phyloP scores from a whole-genome alignment of 2,329 filamentous ascomycete species.

The Rhytidhysteron rufulum region DNA sequence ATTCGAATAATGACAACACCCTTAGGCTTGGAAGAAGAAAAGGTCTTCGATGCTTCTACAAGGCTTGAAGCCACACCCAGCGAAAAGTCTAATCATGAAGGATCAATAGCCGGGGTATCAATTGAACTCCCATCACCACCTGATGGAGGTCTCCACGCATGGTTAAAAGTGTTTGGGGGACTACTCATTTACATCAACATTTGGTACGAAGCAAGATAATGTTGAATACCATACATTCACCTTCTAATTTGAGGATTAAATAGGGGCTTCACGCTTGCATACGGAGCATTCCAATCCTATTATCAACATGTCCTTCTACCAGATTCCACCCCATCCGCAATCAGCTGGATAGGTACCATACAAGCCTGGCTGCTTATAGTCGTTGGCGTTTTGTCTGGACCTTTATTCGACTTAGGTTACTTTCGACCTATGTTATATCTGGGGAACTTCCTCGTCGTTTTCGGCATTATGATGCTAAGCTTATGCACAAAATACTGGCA shows the following conservation, averaged over 20 bases:
- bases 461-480: conserved; percentile 61
- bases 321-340: conserved; percentile 30
- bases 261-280: conserved; percentile 41
- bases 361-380: conserved; percentile 48
- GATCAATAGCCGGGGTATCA: neutral
- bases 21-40: conserved; percentile 14
- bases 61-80: neutral
- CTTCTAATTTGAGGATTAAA: conserved; percentile 5
- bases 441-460: conserved; percentile 53
- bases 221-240: neutral
- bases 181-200: conserved; percentile 39
- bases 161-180: conserved; percentile 36
- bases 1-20: conserved; percentile 14
- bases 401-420: conserved; percentile 46
- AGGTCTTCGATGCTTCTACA: conserved; percentile 4
- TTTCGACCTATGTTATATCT: conserved; percentile 41
- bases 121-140: conserved; percentile 26
- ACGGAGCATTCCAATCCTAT: conserved; percentile 45
- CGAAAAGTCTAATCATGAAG: no score
- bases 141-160: conserved; percentile 36
- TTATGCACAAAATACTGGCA: conserved; percentile 54
- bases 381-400: conserved; percentile 48
- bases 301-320: conserved; percentile 39
- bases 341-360: conserved; percentile 46
- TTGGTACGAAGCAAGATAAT: conserved; percentile 18